Evolutionary conservation across 257 asterid genomes (phyloP), one percentile per base, ranked within the genome.

Genomic region (Plantago ovata): DNA sequence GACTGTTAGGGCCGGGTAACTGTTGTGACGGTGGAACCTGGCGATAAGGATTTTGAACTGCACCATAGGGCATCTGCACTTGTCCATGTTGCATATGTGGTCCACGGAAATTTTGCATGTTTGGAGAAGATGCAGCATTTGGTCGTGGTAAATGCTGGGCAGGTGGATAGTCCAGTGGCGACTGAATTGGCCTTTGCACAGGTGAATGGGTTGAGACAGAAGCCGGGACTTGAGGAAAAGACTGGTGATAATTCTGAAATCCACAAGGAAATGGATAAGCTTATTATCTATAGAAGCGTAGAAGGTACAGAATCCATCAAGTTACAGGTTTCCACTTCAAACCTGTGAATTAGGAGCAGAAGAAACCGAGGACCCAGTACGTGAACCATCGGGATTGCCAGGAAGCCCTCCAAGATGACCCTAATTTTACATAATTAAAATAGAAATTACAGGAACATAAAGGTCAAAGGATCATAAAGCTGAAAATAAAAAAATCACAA

Each of bases 131-230:
- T 46, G 82, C 60, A 16, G 67, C 58, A 43, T 64, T 71, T 13
- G 61, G 74, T 14, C 83, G 70, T 63, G 70, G 88, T 59, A 68
- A 63, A 61, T 76, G 88, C 67, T 61, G 48, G 32, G 91, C 50
- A 53, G 75, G 71, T 18, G 84, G 76, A 72, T 80, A 70, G 56
- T 69, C 58, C 47, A 64, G 81, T 3, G 83, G 91, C 42, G 88
- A 72, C 59, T 77, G 83, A 56, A 72, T 71, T 56, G 86, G 83
- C 72, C 77, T 81, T 72, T 81, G 95, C 23, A 66, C 54, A 13
- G 86, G 80, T 13, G 91, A 76, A 56, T 60, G 57, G 53, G 77
- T 86, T 50, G 61, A 73, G 74, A 65, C 79, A 58, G 55, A 66
- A 47, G 79, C 24, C 53, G 80, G 70, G 49, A 28, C 69, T 67